Evolutionary conservation across 2,329 filamentous ascomycete species (phyloP).

Genomic region (Pseudocercospora fuligena): DNA sequence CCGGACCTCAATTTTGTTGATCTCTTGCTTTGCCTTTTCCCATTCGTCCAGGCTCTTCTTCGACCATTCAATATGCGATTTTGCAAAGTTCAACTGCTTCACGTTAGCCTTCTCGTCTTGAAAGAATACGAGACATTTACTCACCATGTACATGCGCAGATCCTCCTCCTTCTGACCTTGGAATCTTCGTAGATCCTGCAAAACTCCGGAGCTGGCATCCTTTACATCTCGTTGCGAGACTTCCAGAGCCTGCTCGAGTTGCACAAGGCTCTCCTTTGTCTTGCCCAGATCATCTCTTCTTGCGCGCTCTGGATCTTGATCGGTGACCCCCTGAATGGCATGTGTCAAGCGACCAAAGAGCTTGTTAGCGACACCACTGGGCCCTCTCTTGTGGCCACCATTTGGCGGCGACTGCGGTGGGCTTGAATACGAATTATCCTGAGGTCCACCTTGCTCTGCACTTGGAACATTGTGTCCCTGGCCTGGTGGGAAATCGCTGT

Average conservation of each 20-base stretch:
- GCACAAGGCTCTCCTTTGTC: conserved; percentile 81
- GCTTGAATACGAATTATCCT: conserved; percentile 39
- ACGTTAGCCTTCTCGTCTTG: neutral
- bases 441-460: conserved; percentile 72
- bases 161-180: conserved; percentile 96
- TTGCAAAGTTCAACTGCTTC: conserved; percentile 81
- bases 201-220: conserved; percentile 84
- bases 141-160: conserved; percentile 91
- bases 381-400: conserved; percentile 71
- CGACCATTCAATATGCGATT: conserved; percentile 93
- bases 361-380: conserved; percentile 86
- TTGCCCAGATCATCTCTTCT: conserved; percentile 93
- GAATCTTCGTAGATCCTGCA: conserved; percentile 90
- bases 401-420: conserved; percentile 36
- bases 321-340: conserved; percentile 93
- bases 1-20: conserved; percentile 76
- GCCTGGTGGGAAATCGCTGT: conserved; percentile 93
- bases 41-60: conserved; percentile 88
- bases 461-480: conserved; percentile 59
- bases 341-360: conserved; percentile 95
- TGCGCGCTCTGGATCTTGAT: conserved; percentile 92
- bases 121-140: conserved; percentile 41
- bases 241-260: conserved; percentile 88
- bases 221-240: conserved; percentile 90
- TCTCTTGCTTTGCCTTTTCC: conserved; percentile 86